phyloP scores from a whole-genome alignment of 78 protist genomes.

The Emiliania huxleyi region DNA sequence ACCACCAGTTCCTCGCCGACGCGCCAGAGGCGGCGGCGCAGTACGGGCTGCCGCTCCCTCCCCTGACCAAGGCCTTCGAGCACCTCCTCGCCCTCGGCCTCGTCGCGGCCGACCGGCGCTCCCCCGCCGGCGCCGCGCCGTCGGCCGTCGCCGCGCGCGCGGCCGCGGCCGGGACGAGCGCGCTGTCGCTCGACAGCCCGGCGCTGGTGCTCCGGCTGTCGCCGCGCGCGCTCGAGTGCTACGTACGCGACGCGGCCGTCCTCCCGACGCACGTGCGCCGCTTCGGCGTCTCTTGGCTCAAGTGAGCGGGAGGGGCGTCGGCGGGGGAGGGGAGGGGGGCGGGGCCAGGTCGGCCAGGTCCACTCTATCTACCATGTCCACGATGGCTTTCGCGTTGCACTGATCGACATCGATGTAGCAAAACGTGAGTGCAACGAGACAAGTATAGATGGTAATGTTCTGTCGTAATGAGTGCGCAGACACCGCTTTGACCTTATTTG shows the following conservation, averaged over 20 bases:
- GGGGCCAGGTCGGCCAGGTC: too few species aligned
- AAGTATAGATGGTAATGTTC: too few species aligned
- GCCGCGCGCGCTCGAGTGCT: not conserved
- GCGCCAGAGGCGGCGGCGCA: not conserved
- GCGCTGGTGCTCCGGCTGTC: not conserved
- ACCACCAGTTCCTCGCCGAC: not conserved
- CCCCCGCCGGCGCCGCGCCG: not conserved
- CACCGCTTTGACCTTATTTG: too few species aligned
- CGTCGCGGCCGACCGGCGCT: not conserved
- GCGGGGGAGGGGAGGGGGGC: too few species aligned
- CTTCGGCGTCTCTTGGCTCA: not conserved
- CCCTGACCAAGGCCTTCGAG: not conserved
- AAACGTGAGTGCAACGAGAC: too few species aligned
- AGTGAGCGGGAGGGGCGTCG: too few species aligned
- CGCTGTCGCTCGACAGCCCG: not conserved
- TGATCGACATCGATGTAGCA: too few species aligned
- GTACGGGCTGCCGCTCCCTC: not conserved
- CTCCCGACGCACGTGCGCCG: not conserved
- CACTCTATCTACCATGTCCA: too few species aligned
- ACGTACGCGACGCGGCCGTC: not conserved
- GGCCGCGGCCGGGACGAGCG: not conserved
- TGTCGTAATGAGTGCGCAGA: too few species aligned
- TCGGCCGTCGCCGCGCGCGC: not conserved
- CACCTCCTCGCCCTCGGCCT: constrained; percentile 12
- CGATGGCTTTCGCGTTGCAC: too few species aligned